These are phyloP conservation scores for Boletus speciosus DNA, from an alignment of 768 basidiomycete genomes.

Conservation along the genomic window DNA sequence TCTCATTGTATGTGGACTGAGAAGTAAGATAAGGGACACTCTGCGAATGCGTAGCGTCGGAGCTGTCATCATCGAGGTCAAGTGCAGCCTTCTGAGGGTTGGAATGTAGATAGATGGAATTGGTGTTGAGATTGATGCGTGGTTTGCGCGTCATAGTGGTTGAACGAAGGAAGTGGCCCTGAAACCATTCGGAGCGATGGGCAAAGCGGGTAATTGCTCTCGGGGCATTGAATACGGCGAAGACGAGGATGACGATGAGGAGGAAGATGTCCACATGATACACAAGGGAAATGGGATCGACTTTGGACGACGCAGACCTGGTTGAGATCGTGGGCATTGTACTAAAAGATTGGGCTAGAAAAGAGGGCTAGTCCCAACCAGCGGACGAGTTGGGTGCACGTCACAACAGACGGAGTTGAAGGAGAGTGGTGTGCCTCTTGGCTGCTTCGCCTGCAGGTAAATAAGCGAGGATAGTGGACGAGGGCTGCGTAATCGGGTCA, in stretches of 20 bases:
- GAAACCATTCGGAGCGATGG: conserved; percentile 47
- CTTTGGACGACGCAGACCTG: background rate
- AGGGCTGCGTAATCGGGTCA: background rate
- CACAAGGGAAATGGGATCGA: conserved; percentile 20
- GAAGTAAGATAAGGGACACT: background rate
- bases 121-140: conserved; percentile 12
- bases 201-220: conserved; percentile 50
- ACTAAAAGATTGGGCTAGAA: conserved; percentile 13
- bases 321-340: conserved; percentile 5
- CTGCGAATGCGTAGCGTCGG: conserved; percentile 10
- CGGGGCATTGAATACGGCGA: conserved; percentile 45
- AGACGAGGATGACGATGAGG: conserved; percentile 36
- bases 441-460: background rate
- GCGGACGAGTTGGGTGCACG: conserved; percentile 1
- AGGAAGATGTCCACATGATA: conserved; percentile 45
- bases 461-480: background rate
- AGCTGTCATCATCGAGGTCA: conserved; percentile 15
- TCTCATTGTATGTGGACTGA: conserved; percentile 8
- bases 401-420: background rate
- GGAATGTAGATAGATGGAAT: conserved; percentile 14
- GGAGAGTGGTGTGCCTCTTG: background rate
- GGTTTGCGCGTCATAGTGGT: conserved; percentile 1
- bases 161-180: conserved; percentile 45
- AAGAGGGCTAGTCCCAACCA: conserved; percentile 2
- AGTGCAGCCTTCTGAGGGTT: conserved; percentile 9